Base-by-base conservation (phyloP, 169 alveolate genomes). In the Babesia divergens region DNA sequence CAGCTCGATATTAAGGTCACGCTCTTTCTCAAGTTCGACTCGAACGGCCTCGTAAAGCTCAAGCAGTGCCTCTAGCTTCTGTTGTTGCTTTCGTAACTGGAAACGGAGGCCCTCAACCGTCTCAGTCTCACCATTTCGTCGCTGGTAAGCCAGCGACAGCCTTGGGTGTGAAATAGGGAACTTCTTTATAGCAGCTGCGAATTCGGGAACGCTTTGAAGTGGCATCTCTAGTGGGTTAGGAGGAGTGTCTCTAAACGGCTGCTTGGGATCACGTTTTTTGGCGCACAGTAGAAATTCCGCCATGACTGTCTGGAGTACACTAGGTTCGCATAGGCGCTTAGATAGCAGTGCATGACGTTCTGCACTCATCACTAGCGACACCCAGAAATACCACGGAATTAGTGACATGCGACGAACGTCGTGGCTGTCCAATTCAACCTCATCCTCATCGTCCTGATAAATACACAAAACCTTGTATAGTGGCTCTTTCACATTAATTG, bases 341-440 rank as follows among this genome's bases (percentile, higher is more conserved):
- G 5, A 24, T 9, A 74, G 13, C 29, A 66, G 50, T 56, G 31
- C 20, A 9, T 67, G 69, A n/a, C 60, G 56, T 49, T 65, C 74
- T 20, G 68, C 32, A 13, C 2, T 28, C 51, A 75, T 59, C 28
- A 69, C 69, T 18, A 75, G 32, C 16, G 62, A 13, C 5, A 69
- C 74, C 86, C 86, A 77, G 54, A 40, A 26, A 49, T 77, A 47
- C 86, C 86, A 77, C 37, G 82, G 82, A 2, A 77, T 8, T 44
- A 77, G 50, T 58, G 58, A 22, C 1, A 56, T 53, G 29, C 86
- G 56, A 13, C 86, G 65, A 22, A 77, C 67, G 51, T 67, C 76
- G 40, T 40, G 35, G 52, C 83, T 67, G 56, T 66, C 47, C 1
- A 77, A 51, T 8, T 51, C 38, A 11, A 68, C 47, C 34, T n/a